Percentiles rank a stretch among this genome's conserved stretches.
These are phyloP conservation scores for Rugosomyces carneus DNA, from an alignment of 1,284 basidiomycete species.

Conservation along the genomic window DNA sequence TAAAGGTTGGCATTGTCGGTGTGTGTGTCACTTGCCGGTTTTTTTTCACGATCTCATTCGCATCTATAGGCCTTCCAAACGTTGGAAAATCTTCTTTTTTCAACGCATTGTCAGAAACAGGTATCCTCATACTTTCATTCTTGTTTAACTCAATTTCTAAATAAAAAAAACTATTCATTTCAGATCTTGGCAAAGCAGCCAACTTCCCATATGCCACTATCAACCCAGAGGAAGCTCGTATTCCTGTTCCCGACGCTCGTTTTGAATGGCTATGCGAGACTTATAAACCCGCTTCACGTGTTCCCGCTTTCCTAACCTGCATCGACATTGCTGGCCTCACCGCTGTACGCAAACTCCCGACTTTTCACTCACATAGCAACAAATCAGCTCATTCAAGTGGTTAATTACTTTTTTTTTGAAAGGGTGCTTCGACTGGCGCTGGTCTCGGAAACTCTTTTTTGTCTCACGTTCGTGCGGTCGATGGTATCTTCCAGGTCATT, in stretches of 20 bases:
- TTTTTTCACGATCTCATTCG: conserved; percentile 10
- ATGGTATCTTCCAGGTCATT: conserved; percentile 99
- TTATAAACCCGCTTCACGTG: conserved; percentile 86
- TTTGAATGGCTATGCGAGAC: conserved; percentile 91
- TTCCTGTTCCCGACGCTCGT: conserved; percentile 93
- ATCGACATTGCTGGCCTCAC: conserved; percentile 99
- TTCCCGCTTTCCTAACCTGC: conserved; percentile 95
- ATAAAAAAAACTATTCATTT: conserved; percentile 3
- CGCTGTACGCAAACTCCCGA: conserved; percentile 53
- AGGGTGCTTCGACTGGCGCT: conserved; percentile 96
- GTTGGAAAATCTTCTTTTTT: conserved; percentile 94
- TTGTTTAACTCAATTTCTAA: too few relatives aligned
- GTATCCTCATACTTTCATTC: conserved; percentile 25
- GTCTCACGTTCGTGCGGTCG: conserved; percentile 95
- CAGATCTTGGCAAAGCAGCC: conserved; percentile 94
- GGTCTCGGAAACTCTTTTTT: conserved; percentile 98
- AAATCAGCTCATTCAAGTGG: background rate
- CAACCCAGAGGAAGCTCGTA: conserved; percentile 88
- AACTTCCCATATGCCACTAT: conserved; percentile 99
- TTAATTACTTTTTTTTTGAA: too few relatives aligned
- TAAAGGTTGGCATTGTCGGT: conserved; percentile 97
- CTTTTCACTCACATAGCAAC: background rate
- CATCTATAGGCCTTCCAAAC: conserved; percentile 82
- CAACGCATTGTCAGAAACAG: conserved; percentile 92
- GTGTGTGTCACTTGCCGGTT: too few relatives aligned